Conservation (phyloP, 768 basidiomycete species). For the Leccinum obscurum region DNA sequence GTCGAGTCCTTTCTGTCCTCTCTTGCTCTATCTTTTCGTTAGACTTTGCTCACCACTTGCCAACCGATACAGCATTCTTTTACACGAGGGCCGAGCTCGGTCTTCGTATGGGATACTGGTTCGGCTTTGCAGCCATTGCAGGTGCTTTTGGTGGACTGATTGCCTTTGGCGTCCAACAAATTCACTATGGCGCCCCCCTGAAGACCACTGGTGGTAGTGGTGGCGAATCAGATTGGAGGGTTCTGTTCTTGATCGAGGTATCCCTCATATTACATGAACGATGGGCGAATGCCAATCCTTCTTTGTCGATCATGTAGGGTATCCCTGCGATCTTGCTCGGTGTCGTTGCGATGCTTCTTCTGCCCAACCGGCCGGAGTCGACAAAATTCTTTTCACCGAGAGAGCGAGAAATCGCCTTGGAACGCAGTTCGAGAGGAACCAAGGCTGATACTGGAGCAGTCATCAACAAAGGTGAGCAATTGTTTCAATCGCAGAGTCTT, state of each 20-base stretch:
- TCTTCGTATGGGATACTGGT: conserved; percentile 78
- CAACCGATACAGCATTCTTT: conserved; percentile 56
- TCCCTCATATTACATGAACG: background rate
- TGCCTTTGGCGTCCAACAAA: conserved; percentile 77
- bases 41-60: background rate
- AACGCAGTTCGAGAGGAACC: conserved; percentile 64
- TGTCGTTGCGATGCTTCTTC: conserved; percentile 49
- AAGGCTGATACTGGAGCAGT: conserved; percentile 65
- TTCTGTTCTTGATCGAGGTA: conserved; percentile 74
- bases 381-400: conserved; percentile 53
- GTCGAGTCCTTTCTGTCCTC: background rate
- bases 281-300: background rate
- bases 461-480: conserved; percentile 55
- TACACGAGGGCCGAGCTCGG: conserved; percentile 78
- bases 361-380: conserved; percentile 73
- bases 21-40: background rate
- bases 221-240: conserved; percentile 34
- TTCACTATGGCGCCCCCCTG: conserved; percentile 41
- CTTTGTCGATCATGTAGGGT: conserved; percentile 42
- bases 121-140: conserved; percentile 80
- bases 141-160: conserved; percentile 86
- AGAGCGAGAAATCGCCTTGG: conserved; percentile 61
- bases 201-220: conserved; percentile 26
- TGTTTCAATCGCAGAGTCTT: background rate
- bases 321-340: conserved; percentile 67